phyloP scores from a whole-genome alignment of 2,329 filamentous ascomycete genomes.

The Fusarium sp. region DNA sequence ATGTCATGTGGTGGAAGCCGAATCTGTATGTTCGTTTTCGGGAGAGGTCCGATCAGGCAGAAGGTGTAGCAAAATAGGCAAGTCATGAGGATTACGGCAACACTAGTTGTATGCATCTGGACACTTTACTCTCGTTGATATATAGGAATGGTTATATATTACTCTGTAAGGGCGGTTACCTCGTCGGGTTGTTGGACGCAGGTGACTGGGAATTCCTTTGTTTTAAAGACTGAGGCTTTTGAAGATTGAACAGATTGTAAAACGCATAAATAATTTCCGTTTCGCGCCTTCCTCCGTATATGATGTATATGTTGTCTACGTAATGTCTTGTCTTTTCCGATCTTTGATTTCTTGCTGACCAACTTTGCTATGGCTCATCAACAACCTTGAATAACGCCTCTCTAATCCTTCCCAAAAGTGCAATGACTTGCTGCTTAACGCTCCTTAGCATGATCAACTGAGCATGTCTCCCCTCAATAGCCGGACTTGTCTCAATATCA shows the following conservation, averaged over 20 bases:
- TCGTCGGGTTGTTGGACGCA: accelerated
- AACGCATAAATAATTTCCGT: no score
- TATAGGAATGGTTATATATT: background rate
- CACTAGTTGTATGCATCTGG: accelerated
- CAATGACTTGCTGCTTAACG: background rate
- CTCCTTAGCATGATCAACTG: background rate
- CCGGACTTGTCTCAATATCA: background rate
- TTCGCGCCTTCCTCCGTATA: accelerated
- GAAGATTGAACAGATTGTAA: no score
- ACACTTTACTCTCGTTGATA: accelerated
- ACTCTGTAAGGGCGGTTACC: no score
- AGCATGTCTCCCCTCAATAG: background rate
- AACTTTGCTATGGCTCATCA: background rate
- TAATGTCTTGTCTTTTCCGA: accelerated
- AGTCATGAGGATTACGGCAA: accelerated
- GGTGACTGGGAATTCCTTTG: background rate
- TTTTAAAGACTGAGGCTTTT: background rate
- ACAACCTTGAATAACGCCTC: background rate
- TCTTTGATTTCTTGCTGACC: background rate
- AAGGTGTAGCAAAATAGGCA: background rate
- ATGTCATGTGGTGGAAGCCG: background rate
- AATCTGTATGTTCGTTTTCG: background rate
- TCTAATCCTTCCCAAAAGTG: background rate
- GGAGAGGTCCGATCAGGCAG: background rate
- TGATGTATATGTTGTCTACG: background rate